Conservation (phyloP, 2,329 filamentous ascomycete species). For the Daldinia sp. region DNA sequence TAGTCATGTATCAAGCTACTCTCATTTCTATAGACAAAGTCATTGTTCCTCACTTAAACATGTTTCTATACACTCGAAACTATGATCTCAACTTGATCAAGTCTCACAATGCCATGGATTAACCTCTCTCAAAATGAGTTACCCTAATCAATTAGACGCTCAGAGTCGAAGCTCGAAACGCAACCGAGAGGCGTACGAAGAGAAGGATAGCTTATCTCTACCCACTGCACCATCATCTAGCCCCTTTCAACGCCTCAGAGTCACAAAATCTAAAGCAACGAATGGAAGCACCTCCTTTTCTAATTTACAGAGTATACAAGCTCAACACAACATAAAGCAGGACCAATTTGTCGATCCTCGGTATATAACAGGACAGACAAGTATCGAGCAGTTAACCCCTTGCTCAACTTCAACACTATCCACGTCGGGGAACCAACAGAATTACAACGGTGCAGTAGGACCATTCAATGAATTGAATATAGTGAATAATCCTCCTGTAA, state of each 20-base stretch:
- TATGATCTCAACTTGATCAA: background rate
- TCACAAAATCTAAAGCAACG: constrained; percentile 36
- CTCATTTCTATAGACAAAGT: background rate
- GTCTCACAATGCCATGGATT: background rate
- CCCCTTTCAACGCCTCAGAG: constrained; percentile 41
- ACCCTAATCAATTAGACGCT: background rate
- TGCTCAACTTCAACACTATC: constrained; percentile 17
- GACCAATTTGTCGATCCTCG: constrained; percentile 7
- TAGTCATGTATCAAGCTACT: background rate
- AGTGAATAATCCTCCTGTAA: background rate
- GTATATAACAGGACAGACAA: constrained; percentile 24
- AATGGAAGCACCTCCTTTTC: background rate
- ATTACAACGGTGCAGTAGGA: background rate
- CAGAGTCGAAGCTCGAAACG: constrained; percentile 23
- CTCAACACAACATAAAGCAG: constrained; percentile 1
- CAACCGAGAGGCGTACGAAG: constrained; percentile 10
- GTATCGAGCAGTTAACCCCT: constrained; percentile 38
- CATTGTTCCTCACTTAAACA: background rate
- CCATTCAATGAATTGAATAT: background rate
- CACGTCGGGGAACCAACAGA: background rate
- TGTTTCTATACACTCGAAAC: background rate
- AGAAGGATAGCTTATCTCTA: constrained; percentile 9
- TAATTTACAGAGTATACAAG: constrained; percentile 7
- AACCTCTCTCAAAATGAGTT: background rate
- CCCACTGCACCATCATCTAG: constrained; percentile 30